phyloP scores from a whole-genome alignment of 257 asterid species.

The Solanum paucissectum region DNA sequence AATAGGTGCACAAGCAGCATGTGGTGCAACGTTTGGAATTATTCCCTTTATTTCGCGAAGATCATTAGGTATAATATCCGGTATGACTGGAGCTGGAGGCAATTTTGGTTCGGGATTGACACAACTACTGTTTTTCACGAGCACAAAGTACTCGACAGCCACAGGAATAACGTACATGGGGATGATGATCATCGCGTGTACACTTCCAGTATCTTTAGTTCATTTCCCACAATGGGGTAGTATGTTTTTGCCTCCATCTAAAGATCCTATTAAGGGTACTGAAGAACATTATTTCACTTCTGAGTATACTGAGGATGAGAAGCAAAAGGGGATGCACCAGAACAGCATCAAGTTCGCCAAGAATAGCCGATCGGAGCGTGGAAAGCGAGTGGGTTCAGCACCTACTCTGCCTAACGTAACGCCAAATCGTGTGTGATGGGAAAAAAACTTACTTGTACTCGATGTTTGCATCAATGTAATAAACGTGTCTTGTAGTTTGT shows the following conservation, averaged over 20 bases:
- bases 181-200: constrained; percentile 13
- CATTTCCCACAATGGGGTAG: constrained; percentile 29
- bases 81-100: constrained; percentile 55
- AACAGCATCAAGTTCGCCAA: constrained; percentile 17
- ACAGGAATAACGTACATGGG: constrained; percentile 29
- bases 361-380: constrained; percentile 10
- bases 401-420: constrained; percentile 13
- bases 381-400: constrained; percentile 5
- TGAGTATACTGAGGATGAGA: constrained; percentile 15
- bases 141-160: constrained; percentile 14
- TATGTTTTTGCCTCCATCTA: constrained; percentile 17
- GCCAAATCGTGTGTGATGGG: not conserved
- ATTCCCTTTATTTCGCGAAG: constrained; percentile 44
- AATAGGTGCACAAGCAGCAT: constrained; percentile 47
- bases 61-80: constrained; percentile 37
- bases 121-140: constrained; percentile 37
- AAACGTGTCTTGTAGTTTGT: not conserved
- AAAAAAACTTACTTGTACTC: not conserved
- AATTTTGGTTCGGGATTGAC: constrained; percentile 53
- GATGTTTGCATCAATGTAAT: not conserved
- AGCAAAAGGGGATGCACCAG: constrained; percentile 14
- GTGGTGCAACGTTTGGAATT: constrained; percentile 45
- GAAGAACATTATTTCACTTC: constrained; percentile 13
- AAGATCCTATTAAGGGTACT: not conserved
- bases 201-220: constrained; percentile 9